These are phyloP conservation scores for Naganishia albida DNA, from an alignment of 1,284 basidiomycete species.

Conservation along the genomic window DNA sequence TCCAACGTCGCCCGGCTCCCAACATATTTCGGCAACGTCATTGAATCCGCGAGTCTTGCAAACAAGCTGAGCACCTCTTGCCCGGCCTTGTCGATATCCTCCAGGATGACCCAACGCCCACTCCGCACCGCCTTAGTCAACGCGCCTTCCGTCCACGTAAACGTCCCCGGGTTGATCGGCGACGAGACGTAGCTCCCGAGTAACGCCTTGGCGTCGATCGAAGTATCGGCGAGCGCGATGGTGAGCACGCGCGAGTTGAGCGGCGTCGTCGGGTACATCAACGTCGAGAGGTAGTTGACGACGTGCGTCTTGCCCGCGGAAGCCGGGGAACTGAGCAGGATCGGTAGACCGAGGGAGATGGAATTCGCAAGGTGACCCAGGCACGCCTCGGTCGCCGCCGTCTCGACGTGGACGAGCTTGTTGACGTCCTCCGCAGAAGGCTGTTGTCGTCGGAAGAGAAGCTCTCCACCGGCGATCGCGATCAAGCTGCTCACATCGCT, in stretches of 20 bases:
- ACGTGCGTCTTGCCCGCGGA: conserved; percentile 89
- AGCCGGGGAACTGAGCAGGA: conserved; percentile 80
- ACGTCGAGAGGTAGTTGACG: conserved; percentile 70
- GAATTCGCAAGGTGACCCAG: conserved; percentile 68
- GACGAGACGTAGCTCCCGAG: conserved; percentile 94
- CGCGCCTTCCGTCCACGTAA: conserved; percentile 96
- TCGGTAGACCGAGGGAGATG: conserved; percentile 70
- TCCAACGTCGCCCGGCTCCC: conserved; percentile 71
- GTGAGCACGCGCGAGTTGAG: conserved; percentile 67
- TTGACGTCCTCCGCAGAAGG: conserved; percentile 36
- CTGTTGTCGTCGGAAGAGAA: conserved; percentile 5
- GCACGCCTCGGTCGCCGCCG: conserved; percentile 63
- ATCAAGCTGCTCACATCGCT: conserved; percentile 13
- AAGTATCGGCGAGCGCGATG: conserved; percentile 90
- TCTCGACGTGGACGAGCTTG: conserved; percentile 62
- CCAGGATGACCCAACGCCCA: conserved; percentile 91
- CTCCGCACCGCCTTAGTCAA: conserved; percentile 85
- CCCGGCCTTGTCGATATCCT: conserved; percentile 88
- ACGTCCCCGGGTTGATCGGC: conserved; percentile 77
- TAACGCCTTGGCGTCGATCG: conserved; percentile 88
- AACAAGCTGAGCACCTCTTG: conserved; percentile 82
- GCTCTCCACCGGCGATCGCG: conserved; percentile 12
- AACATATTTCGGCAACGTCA: conserved; percentile 68
- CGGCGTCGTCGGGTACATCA: conserved; percentile 58
- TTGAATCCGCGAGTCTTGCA: conserved; percentile 77